Base-by-base conservation (phyloP, 2,329 filamentous ascomycete genomes). In the Bipolaris cookei region DNA sequence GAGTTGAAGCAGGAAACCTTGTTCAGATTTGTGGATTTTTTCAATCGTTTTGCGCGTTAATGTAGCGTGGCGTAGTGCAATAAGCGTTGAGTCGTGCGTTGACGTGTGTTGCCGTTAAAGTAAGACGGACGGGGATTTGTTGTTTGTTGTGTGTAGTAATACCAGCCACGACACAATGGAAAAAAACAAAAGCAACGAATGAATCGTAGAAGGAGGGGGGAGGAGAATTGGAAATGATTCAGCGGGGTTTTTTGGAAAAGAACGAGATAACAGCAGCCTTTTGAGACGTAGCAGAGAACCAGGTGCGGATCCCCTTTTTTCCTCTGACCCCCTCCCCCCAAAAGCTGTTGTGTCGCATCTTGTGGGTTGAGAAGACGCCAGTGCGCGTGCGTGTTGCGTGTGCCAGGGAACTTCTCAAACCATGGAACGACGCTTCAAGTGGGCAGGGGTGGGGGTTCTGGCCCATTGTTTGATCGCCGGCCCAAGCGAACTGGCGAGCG, bases 401-500 rank as follows among this genome's bases (percentile, higher is more conserved):
- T 59, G 46, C 52, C 62, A 58, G 60, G 52, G 52, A 54, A 45
- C 49, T 30, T 30, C 28, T 42, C 39, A 42, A 42, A 42, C 39
- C 39, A 25, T 42, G 39, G 39, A 42, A 42, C 39, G 39, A 57
- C 45, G 54, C 57, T 50, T 50, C 41, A 41, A 57, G 51, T 43
- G 54, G 53, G 20, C 39, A 23, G 39, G 39, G 28, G 28, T 3
- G 28, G 28, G 49, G 45, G 45, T 47, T 43, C 28, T 51, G 51
- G 56, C 54, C 58, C 35, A 23, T 49, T 49, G 69, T 72, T 65
- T 72, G 69, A 72, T 72, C 69, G 61, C 46, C 67, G 44, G 54
- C 50, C 49, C 51, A 45, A 63, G 28, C 28, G 66, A 71, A 68
- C 65, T 68, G 64, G 67, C 61, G 63, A 62, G 55, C 52, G 50